A percentile compares a stretch with the other conserved stretches of the same genome.
Evolutionary conservation across 306 rosid species (phyloP).

Genomic region (Prinsepia uniflora): DNA sequence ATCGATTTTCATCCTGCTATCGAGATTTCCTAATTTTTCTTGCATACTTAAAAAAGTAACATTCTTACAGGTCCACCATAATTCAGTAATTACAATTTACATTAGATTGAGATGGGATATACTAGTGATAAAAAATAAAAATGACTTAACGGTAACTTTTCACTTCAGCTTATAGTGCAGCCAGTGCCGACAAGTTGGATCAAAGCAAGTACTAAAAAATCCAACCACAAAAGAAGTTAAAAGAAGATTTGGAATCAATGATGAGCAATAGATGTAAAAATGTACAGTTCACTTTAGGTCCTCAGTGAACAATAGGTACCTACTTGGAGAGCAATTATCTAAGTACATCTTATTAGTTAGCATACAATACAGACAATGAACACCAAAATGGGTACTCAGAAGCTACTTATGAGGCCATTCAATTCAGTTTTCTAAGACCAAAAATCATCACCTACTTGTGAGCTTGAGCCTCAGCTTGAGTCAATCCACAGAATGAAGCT

Average conservation of each 20-base stretch:
- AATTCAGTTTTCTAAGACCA: slow-evolving; percentile 8
- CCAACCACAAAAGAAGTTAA: neutral
- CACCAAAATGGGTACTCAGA: slow-evolving; percentile 26
- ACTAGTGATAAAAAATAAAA: too few relatives aligned
- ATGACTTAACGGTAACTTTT: too few relatives aligned
- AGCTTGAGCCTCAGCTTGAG: neutral
- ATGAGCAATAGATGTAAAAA: neutral
- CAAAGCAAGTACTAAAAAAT: neutral
- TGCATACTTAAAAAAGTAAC: too few relatives aligned
- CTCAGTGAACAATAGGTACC: neutral
- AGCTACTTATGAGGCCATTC: slow-evolving; percentile 23
- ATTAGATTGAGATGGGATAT: too few relatives aligned
- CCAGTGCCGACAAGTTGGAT: neutral
- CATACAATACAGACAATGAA: slow-evolving; percentile 25
- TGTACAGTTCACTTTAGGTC: neutral
- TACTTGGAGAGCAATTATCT: slow-evolving; percentile 10
- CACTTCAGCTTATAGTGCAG: too few relatives aligned
- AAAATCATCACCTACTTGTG: slow-evolving; percentile 16
- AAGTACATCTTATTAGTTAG: slow-evolving; percentile 12
- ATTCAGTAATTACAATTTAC: too few relatives aligned
- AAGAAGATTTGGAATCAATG: neutral
- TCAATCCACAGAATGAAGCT: slow-evolving; percentile 20
- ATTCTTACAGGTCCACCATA: too few relatives aligned
- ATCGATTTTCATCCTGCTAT: too few relatives aligned
- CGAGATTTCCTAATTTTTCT: too few relatives aligned